A percentile compares a stretch with the other conserved stretches of the same genome.
Evolutionary conservation across 2,329 filamentous ascomycete genomes (phyloP).

Genomic region (Aaosphaeria arxii): DNA sequence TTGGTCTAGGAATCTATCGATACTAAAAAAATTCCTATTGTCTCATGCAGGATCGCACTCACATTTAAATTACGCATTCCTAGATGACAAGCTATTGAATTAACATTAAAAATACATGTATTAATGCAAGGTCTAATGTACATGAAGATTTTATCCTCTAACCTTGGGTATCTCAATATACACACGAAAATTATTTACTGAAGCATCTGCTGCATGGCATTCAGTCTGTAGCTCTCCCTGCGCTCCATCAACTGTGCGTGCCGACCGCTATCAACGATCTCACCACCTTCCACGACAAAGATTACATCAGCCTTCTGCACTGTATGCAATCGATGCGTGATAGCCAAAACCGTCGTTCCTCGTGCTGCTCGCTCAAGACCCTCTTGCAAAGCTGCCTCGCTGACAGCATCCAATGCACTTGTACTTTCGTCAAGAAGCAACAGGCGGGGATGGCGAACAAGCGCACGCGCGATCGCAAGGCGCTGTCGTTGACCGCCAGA

Average conservation of each 20-base stretch:
- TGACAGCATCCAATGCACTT: slow-evolving; percentile 33
- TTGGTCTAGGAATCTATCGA: too few species aligned
- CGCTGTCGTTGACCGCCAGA: slow-evolving; percentile 41
- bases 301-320: slow-evolving; percentile 37
- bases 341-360: slow-evolving; percentile 33
- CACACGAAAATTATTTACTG: slow-evolving; percentile 12
- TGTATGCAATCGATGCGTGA: slow-evolving; percentile 37
- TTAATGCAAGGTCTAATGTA: too few species aligned
- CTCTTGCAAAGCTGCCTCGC: slow-evolving; percentile 30
- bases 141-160: too few species aligned
- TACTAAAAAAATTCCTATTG: too few species aligned
- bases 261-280: slow-evolving; percentile 26
- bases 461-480: slow-evolving; percentile 33
- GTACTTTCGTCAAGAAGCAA: slow-evolving; percentile 37
- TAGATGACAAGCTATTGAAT: too few species aligned
- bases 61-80: too few species aligned
- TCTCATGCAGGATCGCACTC: too few species aligned
- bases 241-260: slow-evolving; percentile 33
- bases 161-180: too few species aligned
- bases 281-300: slow-evolving; percentile 32
- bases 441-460: slow-evolving; percentile 31
- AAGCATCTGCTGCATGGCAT: slow-evolving; percentile 49
- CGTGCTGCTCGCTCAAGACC: slow-evolving; percentile 23
- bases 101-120: too few species aligned
- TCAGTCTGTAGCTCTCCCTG: slow-evolving; percentile 49